Evolutionary conservation across 768 basidiomycete species (phyloP).

Genomic region (Tricholoma terreum): DNA sequence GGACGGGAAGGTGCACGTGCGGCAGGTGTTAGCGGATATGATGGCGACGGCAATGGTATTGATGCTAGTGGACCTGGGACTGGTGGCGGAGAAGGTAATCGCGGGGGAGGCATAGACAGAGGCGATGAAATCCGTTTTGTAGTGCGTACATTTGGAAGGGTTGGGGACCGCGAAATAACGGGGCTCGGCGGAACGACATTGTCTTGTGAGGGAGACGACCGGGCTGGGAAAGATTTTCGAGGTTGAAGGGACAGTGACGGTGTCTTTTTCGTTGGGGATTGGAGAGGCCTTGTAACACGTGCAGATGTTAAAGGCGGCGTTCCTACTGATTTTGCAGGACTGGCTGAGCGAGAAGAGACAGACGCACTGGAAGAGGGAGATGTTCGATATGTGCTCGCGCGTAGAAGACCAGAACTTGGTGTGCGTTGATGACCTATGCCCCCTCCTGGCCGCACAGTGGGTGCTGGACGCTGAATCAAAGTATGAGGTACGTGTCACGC

Average conservation of each 20-base stretch:
- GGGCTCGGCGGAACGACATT: slow-evolving; percentile 28
- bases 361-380: slow-evolving; percentile 47
- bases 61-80: slow-evolving; percentile 11
- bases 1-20: slow-evolving; percentile 26
- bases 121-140: slow-evolving; percentile 37
- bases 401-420: slow-evolving; percentile 44
- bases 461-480: slow-evolving; percentile 20
- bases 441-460: slow-evolving; percentile 24
- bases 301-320: slow-evolving; percentile 25
- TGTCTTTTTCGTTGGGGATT: slow-evolving; percentile 60
- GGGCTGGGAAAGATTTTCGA: slow-evolving; percentile 45
- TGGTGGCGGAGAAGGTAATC: slow-evolving; percentile 22
- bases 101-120: slow-evolving; percentile 33
- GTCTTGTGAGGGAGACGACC: slow-evolving; percentile 40
- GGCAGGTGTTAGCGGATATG: slow-evolving; percentile 21
- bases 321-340: slow-evolving; percentile 50
- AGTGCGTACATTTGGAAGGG: slow-evolving; percentile 21
- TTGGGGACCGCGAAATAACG: slow-evolving; percentile 25
- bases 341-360: slow-evolving; percentile 60
- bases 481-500: not conserved
- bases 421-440: slow-evolving; percentile 57
- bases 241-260: slow-evolving; percentile 45
- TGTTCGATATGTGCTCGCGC: slow-evolving; percentile 37
- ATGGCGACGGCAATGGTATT: slow-evolving; percentile 16
- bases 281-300: slow-evolving; percentile 23